Base-by-base conservation (phyloP, 2,329 filamentous ascomycete genomes). In the Alternaria ventricosa region DNA sequence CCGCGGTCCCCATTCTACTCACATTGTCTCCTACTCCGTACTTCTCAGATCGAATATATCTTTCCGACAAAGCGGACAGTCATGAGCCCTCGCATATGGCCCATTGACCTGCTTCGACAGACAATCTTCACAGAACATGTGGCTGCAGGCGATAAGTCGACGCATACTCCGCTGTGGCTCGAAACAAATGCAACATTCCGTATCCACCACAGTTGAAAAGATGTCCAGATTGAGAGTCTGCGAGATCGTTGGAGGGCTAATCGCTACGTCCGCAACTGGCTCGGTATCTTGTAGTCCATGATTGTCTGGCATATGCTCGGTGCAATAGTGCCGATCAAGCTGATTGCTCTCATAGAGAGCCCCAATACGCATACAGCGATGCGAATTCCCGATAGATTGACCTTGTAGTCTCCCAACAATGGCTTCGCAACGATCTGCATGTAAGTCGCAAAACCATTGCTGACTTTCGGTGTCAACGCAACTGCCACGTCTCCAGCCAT, bases 81-180 rank as follows among this genome's bases (percentile, higher is more conserved):
- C 20, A 36, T 55, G 33, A 13, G 23, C 11, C 23, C 57, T 47
- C n/a, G 10, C 43, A 46, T 55, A 30, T 13, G 13, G 20, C 12
- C 57, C 54, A 6, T 55, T 47, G 46, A 60, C 20, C 20, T 50
- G 57, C 27, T 49, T 49, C 5, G 27, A 23, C 11, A 60, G 22
- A 43, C 51, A 60, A 4, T 27, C 28, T 28, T 30, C 44, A 18
- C 50, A 60, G 23, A 55, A 60, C 57, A 60, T 60, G 23, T 60
- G 57, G 3, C 25, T 45, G 13, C 57, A 60, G 25, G 36, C 28
- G n/a, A 43, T 47, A 18, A 60, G 50, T 20, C 50, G 57, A 41
- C 57, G 51, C 57, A 60, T 46, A 10, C 50, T 60, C 18, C 20
- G 51, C 4, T 60, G 57, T 15, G 57, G 10, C 11, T 60, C 57